Percentiles rank a stretch among this genome's conserved stretches.
Evolutionary conservation across 1,284 basidiomycete species (phyloP).

Genomic region (Apiotrichum akiyoshidainum): DNA sequence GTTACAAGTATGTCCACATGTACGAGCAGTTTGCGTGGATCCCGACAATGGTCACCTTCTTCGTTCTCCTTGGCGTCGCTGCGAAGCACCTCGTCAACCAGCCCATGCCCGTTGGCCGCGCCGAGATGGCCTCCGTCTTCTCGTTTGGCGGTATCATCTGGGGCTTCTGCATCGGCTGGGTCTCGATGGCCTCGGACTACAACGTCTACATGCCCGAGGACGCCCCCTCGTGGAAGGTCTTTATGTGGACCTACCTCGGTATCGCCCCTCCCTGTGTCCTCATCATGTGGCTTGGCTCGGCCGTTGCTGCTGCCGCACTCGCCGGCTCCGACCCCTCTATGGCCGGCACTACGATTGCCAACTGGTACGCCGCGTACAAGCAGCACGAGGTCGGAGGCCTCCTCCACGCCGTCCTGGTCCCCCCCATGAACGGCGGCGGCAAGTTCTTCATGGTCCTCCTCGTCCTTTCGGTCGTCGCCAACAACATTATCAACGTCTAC

Average conservation of each 20-base stretch:
- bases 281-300: conserved; percentile 47
- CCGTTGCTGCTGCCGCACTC: conserved; percentile 42
- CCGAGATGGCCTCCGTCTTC: conserved; percentile 43
- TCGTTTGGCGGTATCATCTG: conserved; percentile 44
- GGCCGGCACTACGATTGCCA: conserved; percentile 10
- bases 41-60: conserved; percentile 51
- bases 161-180: conserved; percentile 46
- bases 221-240: conserved; percentile 44
- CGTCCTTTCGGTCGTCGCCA: conserved; percentile 46
- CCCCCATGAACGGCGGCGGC: conserved; percentile 36
- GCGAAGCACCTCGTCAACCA: conserved; percentile 36
- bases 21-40: conserved; percentile 51
- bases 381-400: conserved; percentile 47
- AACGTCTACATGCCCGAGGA: conserved; percentile 51
- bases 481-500: conserved; percentile 48
- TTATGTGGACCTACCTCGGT: conserved; percentile 47
- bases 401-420: conserved; percentile 42
- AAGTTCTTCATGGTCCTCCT: conserved; percentile 44
- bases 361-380: conserved; percentile 33
- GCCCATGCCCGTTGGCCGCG: conserved; percentile 35
- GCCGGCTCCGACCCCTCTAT: conserved; percentile 16
- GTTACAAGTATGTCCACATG: conserved; percentile 52
- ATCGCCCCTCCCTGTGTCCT: conserved; percentile 48
- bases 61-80: conserved; percentile 41
- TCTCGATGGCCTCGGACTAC: conserved; percentile 47